A percentile compares a stretch with the other conserved stretches of the same genome.
Conservation (phyloP, 2,329 filamentous ascomycete genomes). For the Daldinia eschscholtzii region DNA sequence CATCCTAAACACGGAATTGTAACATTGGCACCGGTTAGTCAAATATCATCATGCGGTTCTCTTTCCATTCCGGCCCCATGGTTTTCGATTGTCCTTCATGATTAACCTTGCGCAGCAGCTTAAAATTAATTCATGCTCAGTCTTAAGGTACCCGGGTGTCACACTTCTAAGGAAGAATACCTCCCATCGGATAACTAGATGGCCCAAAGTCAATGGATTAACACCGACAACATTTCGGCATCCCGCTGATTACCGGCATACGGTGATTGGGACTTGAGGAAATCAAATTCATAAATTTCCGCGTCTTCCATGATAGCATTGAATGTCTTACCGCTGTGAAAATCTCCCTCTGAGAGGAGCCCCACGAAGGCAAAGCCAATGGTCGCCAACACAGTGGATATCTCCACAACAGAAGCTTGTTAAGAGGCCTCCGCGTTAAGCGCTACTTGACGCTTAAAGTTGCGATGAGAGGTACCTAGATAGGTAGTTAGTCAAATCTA, state of each 20-base stretch:
- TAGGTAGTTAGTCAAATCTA: no score
- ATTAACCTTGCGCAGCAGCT: no score
- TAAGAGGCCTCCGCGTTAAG: slow-evolving; percentile 4
- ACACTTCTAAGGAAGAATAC: neutral
- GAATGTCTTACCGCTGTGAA: neutral
- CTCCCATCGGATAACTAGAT: neutral
- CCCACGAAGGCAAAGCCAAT: neutral
- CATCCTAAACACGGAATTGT: neutral
- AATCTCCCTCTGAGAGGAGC: neutral
- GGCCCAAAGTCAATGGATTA: neutral
- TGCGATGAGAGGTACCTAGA: no score
- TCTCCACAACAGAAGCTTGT: slow-evolving; percentile 3
- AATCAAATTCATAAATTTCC: neutral
- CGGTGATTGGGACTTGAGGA: neutral
- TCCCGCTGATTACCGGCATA: neutral
- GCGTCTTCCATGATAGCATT: neutral
- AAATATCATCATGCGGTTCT: neutral
- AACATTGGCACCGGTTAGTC: neutral
- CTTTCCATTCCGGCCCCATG: no score
- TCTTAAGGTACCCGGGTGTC: neutral
- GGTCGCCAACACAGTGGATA: neutral
- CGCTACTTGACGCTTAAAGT: neutral
- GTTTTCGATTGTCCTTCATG: no score
- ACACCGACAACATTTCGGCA: neutral
- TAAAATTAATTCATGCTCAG: no score